Evolutionary conservation across 2,329 filamentous ascomycete species (phyloP).

Genomic region (Colletotrichum siamense): DNA sequence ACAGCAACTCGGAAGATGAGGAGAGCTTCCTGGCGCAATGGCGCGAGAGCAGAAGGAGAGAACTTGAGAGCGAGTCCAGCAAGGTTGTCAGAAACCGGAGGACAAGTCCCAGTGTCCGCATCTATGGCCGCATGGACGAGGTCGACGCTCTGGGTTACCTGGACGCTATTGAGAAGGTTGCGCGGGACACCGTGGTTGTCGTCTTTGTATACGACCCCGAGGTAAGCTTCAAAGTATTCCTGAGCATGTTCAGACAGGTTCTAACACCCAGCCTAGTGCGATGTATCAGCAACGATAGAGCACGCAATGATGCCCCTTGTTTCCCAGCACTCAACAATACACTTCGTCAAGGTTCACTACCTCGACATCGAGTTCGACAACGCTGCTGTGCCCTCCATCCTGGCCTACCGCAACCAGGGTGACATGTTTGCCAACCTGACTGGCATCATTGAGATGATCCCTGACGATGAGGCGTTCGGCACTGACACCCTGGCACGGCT

Average conservation of each 20-base stretch:
- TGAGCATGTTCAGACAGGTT: background rate
- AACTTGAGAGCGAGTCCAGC: slow-evolving; percentile 71
- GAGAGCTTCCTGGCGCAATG: slow-evolving; percentile 84
- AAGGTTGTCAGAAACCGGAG: slow-evolving; percentile 65
- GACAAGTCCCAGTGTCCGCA: slow-evolving; percentile 76
- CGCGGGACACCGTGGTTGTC: slow-evolving; percentile 81
- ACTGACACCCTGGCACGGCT: slow-evolving; percentile 58
- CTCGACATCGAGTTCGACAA: slow-evolving; percentile 94
- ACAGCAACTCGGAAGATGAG: slow-evolving; percentile 69
- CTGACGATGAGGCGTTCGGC: slow-evolving; percentile 67
- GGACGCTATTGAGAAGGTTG: slow-evolving; percentile 93
- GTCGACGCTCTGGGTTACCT: slow-evolving; percentile 93
- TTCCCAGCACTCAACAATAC: slow-evolving; percentile 70
- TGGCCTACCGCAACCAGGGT: slow-evolving; percentile 86
- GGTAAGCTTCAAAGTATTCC: slow-evolving; percentile 60
- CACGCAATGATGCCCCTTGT: slow-evolving; percentile 79
- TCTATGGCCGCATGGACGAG: slow-evolving; percentile 79
- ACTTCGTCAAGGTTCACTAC: slow-evolving; percentile 91
- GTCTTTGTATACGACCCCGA: slow-evolving; percentile 92
- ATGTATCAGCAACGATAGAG: slow-evolving; percentile 80
- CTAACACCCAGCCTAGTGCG: slow-evolving; percentile 61
- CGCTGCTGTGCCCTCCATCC: slow-evolving; percentile 82
- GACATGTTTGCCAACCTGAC: slow-evolving; percentile 92
- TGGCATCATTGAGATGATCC: slow-evolving; percentile 85
- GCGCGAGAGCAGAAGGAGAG: slow-evolving; percentile 79